Percentiles rank a stretch among this genome's conserved stretches.
phyloP scores from a whole-genome alignment of 768 basidiomycete species.

The Mycena haematopus region DNA sequence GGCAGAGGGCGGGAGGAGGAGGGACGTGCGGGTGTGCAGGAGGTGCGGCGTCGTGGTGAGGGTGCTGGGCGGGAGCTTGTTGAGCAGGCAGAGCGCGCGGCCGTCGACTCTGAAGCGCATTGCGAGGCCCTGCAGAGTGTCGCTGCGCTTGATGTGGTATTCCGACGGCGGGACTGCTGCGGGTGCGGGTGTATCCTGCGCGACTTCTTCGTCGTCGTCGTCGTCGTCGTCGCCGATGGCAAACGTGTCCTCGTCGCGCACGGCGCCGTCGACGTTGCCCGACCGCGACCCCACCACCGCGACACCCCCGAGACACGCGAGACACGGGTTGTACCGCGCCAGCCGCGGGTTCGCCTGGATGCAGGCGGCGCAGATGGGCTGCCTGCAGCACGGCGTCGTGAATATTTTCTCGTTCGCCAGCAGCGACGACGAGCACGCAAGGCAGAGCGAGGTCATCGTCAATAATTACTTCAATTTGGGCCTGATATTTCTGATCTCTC shows the following conservation, averaged over 20 bases:
- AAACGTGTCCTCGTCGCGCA: slow-evolving; percentile 68
- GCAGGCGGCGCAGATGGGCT: slow-evolving; percentile 70
- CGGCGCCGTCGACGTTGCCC: slow-evolving; percentile 58
- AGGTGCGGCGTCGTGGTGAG: slow-evolving; percentile 76
- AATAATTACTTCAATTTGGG: neutral
- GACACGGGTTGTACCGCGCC: slow-evolving; percentile 72
- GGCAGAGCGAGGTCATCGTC: slow-evolving; percentile 47
- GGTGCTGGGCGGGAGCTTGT: slow-evolving; percentile 68
- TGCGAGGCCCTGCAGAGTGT: slow-evolving; percentile 71
- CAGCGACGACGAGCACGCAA: slow-evolving; percentile 67
- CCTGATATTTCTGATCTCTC: neutral
- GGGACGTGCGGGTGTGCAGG: slow-evolving; percentile 67
- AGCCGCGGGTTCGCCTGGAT: slow-evolving; percentile 66
- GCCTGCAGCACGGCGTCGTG: slow-evolving; percentile 67
- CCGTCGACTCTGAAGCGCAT: slow-evolving; percentile 66
- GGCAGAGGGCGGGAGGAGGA: slow-evolving; percentile 58
- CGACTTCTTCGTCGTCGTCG: slow-evolving; percentile 30
- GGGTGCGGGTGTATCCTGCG: slow-evolving; percentile 12
- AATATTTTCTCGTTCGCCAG: slow-evolving; percentile 49
- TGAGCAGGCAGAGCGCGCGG: slow-evolving; percentile 66
- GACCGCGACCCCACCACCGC: slow-evolving; percentile 39
- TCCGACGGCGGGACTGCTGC: slow-evolving; percentile 34
- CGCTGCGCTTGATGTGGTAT: slow-evolving; percentile 61
- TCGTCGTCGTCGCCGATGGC: slow-evolving; percentile 69
- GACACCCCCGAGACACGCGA: slow-evolving; percentile 69